Base-by-base conservation (phyloP, 1,284 basidiomycete species). In the Lignosus rhinocerotis region DNA sequence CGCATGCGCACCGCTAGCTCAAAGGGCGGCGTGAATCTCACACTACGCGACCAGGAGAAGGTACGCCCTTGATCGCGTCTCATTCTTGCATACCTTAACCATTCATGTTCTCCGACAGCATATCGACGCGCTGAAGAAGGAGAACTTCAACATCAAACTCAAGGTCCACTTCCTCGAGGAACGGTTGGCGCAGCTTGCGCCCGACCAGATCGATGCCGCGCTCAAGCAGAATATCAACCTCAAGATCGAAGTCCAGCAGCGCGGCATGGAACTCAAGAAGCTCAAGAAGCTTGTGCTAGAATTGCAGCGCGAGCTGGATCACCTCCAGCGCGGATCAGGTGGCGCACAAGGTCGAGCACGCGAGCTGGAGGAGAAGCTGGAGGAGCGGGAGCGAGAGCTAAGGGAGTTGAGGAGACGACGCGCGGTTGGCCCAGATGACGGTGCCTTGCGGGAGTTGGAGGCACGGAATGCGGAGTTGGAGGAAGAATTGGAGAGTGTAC, bases 91-190 rank as follows among this genome's bases (percentile, higher is more conserved):
- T 25, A 25, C 25, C 4, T 25, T 25, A 25, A 32, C 34, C n/a
- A 3, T 31, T 1, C 25, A 34, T 16, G 14, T 42, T 34, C 38
- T n/a, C 36, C 41, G 56, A 47, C 67, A 96, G 94, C 91, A 95
- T 72, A 93, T 96, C 69, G 93, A 97, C 75, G 88, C 88, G 62
- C 82, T 95, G 66, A 96, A 96, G 79, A 96, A 95, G 73, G 94
- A 97, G 73, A 94, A 96, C 78, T 96, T 96, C 75, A 92, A 90
- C 68, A 87, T 97, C 70, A 96, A 97, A 72, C 83, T 96, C 54
- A 92, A 94, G 64, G 92, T 96, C 6, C 93, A 95, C 72, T 96
- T 96, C 71, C 83, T 96, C 50, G 93, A 96, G 71, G 93, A 96
- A 69, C 89, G 93, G 32, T 83, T 97, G 14, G 88, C 88, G 1